Conservation (phyloP, 768 basidiomycete genomes). For the Termitomyces sp. region DNA sequence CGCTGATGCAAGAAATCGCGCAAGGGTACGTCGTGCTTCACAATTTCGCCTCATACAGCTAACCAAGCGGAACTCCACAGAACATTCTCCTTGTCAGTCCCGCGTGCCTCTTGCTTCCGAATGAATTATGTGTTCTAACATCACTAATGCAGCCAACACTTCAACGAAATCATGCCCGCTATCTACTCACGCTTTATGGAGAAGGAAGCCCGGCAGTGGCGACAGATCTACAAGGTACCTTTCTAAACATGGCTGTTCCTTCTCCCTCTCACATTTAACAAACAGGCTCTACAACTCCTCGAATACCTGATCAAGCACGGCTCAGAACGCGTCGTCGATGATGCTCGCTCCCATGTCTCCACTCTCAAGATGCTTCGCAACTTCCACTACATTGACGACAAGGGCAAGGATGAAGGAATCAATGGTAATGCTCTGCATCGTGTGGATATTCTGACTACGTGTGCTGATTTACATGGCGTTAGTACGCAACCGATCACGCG, state of each 20-base stretch:
- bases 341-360: constrained; percentile 90
- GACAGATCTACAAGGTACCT: constrained; percentile 94
- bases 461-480: constrained; percentile 7
- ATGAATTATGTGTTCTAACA: background rate
- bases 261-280: background rate
- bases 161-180: constrained; percentile 99
- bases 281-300: constrained; percentile 83
- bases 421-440: constrained; percentile 57
- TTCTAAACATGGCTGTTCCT: background rate
- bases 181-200: constrained; percentile 97
- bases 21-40: constrained; percentile 62
- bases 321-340: constrained; percentile 96
- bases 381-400: constrained; percentile 98
- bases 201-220: constrained; percentile 97
- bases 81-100: constrained; percentile 93
- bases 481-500: constrained; percentile 95
- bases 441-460: background rate
- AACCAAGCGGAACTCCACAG: constrained; percentile 36
- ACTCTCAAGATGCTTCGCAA: constrained; percentile 97
- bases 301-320: constrained; percentile 98
- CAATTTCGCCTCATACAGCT: background rate
- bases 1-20: constrained; percentile 97
- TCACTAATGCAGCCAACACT: constrained; percentile 71
- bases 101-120: background rate
- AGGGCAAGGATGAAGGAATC: constrained; percentile 97